Conservation (phyloP, 345 rosid species). For the Aquilaria yunnanensis region DNA sequence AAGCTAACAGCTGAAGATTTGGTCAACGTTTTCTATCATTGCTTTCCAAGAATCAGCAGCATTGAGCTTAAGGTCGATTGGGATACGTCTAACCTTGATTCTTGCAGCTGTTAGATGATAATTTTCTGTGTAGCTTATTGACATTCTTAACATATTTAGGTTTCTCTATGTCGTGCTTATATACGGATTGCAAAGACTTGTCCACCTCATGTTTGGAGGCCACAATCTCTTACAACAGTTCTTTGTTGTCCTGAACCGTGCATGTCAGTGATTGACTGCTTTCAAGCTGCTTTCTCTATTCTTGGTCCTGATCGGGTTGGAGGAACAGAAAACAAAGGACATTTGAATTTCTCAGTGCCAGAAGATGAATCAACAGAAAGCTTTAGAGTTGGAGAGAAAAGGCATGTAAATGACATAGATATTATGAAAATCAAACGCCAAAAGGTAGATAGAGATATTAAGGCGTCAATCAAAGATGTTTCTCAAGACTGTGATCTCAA, state of each 20-base stretch:
- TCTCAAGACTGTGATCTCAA: slow-evolving; percentile 25
- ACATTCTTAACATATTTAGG: slow-evolving; percentile 34
- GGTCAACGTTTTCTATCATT: slow-evolving; percentile 43
- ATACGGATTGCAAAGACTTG: slow-evolving; percentile 63
- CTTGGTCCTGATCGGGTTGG: slow-evolving; percentile 52
- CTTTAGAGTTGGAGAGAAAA: slow-evolving; percentile 52
- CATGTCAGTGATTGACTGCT: slow-evolving; percentile 60
- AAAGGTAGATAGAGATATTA: slow-evolving; percentile 44
- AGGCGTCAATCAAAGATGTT: slow-evolving; percentile 25
- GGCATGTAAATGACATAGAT: slow-evolving; percentile 39
- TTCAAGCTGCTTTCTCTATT: slow-evolving; percentile 47
- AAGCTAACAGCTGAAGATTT: slow-evolving; percentile 62
- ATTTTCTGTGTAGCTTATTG: background rate
- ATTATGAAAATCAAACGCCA: slow-evolving; percentile 46
- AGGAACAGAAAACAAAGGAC: slow-evolving; percentile 24
- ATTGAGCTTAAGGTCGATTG: slow-evolving; percentile 71
- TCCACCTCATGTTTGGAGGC: slow-evolving; percentile 80
- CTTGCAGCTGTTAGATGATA: background rate
- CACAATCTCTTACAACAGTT: slow-evolving; percentile 50
- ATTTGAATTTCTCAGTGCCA: slow-evolving; percentile 19
- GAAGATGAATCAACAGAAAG: slow-evolving; percentile 29
- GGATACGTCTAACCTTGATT: slow-evolving; percentile 2
- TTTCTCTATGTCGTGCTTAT: slow-evolving; percentile 69
- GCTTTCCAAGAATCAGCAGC: slow-evolving; percentile 70
- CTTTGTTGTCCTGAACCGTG: slow-evolving; percentile 69